Evolutionary conservation across 495 filamentous ascomycete species (phyloP), one percentile per base, ranked within the genome.

Genomic region (Penicillium malachiteum): DNA sequence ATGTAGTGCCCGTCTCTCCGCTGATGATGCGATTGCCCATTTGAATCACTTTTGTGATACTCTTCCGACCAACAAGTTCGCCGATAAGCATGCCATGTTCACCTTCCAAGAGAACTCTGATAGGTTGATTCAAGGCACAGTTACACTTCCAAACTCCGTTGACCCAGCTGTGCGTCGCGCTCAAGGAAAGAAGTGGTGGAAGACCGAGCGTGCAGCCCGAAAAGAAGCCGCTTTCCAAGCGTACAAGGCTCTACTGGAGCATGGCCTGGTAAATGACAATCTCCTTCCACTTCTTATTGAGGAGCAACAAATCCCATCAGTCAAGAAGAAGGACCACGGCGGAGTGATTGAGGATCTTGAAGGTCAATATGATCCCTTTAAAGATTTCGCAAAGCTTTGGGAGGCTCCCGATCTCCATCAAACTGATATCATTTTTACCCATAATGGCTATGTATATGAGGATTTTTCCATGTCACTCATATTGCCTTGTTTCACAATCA

Each of bases 171-270:
- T 90, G n/a, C 84, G 92, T 8, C 67, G 63, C 30, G 71, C 79
- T 2, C 58, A 71, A 32, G 84, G 90, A 38, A 65, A 62, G 6
- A 55, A 58, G 5, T 55, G 66, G 44, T 97, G 92, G 91, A 65
- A 56, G 5, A 88, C 87, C 1, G 90, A 96, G 66, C 83, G 78
- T 38, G 85, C 79, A 48, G 93, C 94, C 5, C 84, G 76, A 57
- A 89, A 87, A 57, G 94, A 97, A 64, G 87, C 90, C 3, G 89
- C 91, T 0, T 94, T 96, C 50, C 81, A 90, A 61, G 89, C 92
- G 11, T 96, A 93, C 63, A 70, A 79, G 26, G 78, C 78, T 3
- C 77, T 98, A 0, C 84, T 91, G 62, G 54, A 82, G 34, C 85
- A 81, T 39, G 86, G 87, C 0, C 72, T 96, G 18, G 70, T 97